Evolutionary conservation across 2,329 filamentous ascomycete species (phyloP), one percentile per base, ranked within the genome.

Genomic region (Penicillium psychrosexuale): DNA sequence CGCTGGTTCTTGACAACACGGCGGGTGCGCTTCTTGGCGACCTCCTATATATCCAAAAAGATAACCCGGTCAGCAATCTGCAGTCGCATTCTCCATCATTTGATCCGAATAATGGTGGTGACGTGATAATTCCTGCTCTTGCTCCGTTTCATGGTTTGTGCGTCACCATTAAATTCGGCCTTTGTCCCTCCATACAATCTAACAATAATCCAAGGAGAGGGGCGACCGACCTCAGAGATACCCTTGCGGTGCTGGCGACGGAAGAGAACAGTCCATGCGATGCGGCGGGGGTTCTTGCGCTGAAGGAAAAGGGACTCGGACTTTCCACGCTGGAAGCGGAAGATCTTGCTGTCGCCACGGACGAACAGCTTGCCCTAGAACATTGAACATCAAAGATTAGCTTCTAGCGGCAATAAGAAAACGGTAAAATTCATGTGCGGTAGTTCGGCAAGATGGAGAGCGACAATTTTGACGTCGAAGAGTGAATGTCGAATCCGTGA

Each of bases 311-410:
- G 90, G 69, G 91, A 96, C 84, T 99, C 94, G 82, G 91, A 93
- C 85, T 99, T 99, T 84, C 94, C 91, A 83, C 96, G 97, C 83
- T 96, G 91, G 90, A 99, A 99, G 78, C 94, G 92, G 90, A 99
- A 99, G 85, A 97, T 87, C 86, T 97, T 99, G 91, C 90, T 96
- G 86, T 99, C 94, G 78, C 93, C 92, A 81, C 94, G 91, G 86
- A 99, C 84, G 84, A 93, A 99, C 84, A 99, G 89, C 86, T 97
- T 97, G 84, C 94, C 94, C 94, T 97, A 77, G 75, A 73, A 64
- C 55, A 57, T 62, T 51, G 52, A 65, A 70, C 69, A 69, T 60
- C 62, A 62, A 61, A 65, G 57, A 63, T 71, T 66, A 69, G 69
- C 65, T 56, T 57, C 50, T 30, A 19, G 42, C 30, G 51, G 44